Percentiles rank a stretch among this genome's conserved stretches.
Evolutionary conservation across 2,329 filamentous ascomycete genomes (phyloP).

Genomic region (Xylariales sp.): DNA sequence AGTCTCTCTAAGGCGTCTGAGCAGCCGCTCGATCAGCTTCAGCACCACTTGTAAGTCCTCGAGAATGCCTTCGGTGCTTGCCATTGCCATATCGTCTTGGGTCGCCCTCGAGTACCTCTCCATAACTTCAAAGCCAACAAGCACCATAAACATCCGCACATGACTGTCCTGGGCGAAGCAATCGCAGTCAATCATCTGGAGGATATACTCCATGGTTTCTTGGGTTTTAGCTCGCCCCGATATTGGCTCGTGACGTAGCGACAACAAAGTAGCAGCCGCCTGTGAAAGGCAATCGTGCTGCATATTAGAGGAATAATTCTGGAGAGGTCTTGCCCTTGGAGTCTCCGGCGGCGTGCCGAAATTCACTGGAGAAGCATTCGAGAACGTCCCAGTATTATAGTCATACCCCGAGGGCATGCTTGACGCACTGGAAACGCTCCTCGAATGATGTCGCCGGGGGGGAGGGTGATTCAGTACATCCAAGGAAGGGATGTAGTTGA

Average conservation of each 20-base stretch:
- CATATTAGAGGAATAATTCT: slow-evolving; percentile 27
- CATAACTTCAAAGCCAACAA: slow-evolving; percentile 43
- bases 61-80: slow-evolving; percentile 36
- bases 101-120: slow-evolving; percentile 36
- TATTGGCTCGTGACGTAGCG: slow-evolving; percentile 33
- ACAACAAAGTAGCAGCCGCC: slow-evolving; percentile 36
- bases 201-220: slow-evolving; percentile 38
- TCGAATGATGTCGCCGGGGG: slow-evolving; percentile 35
- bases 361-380: slow-evolving; percentile 30
- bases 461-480: slow-evolving; percentile 29
- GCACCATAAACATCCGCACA: slow-evolving; percentile 39
- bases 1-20: slow-evolving; percentile 38
- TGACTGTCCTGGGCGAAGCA: slow-evolving; percentile 39
- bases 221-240: slow-evolving; percentile 23
- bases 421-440: slow-evolving; percentile 41
- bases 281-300: slow-evolving; percentile 41
- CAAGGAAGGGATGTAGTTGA: slow-evolving; percentile 35
- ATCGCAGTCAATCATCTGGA: slow-evolving; percentile 40
- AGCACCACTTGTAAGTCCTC: slow-evolving; percentile 41
- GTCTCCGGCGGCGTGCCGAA: slow-evolving; percentile 42
- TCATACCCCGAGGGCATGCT: slow-evolving; percentile 40
- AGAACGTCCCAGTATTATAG: slow-evolving; percentile 31
- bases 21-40: slow-evolving; percentile 39
- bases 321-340: slow-evolving; percentile 32
- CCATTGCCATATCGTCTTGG: slow-evolving; percentile 31